A percentile compares a stretch with the other conserved stretches of the same genome.
phyloP scores from a whole-genome alignment of 352 stramenopile species.

The Globisporangium perplexum region DNA sequence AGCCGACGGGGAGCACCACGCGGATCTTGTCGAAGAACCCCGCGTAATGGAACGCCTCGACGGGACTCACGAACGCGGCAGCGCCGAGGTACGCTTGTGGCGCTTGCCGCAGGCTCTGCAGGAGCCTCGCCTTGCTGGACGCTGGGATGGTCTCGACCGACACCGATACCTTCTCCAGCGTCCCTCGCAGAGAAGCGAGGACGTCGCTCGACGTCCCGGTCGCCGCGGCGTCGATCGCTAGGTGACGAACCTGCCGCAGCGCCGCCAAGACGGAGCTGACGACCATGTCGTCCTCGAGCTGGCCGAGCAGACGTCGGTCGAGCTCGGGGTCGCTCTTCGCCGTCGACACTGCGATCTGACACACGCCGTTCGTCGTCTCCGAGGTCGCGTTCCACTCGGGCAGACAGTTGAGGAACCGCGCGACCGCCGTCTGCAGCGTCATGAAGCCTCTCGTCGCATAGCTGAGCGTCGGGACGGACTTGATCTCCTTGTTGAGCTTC shows the following conservation, averaged over 20 bases:
- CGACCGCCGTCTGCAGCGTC: conserved; percentile 64
- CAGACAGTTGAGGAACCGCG: conserved; percentile 61
- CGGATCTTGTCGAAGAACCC: conserved; percentile 78
- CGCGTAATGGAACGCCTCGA: conserved; percentile 42
- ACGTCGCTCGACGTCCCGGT: neutral
- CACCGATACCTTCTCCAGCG: conserved; percentile 12
- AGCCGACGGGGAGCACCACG: conserved; percentile 83
- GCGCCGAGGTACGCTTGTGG: conserved; percentile 55
- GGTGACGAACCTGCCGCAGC: neutral
- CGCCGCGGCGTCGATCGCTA: neutral
- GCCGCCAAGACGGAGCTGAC: conserved; percentile 30
- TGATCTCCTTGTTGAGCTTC: conserved; percentile 19
- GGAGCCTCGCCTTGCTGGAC: conserved; percentile 25
- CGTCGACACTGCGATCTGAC: conserved; percentile 35
- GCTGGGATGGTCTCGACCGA: conserved; percentile 10
- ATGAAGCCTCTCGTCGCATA: conserved; percentile 66
- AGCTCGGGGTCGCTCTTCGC: conserved; percentile 15
- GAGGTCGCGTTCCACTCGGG: conserved; percentile 36
- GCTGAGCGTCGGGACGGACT: conserved; percentile 20
- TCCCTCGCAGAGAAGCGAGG: conserved; percentile 5
- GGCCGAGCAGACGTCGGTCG: conserved; percentile 34
- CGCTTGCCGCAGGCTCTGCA: conserved; percentile 47
- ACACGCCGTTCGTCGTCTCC: conserved; percentile 27
- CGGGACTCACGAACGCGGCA: conserved; percentile 40
- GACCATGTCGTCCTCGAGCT: conserved; percentile 52